Percentiles rank a stretch among this genome's conserved stretches.
These are phyloP conservation scores for Clonostachys solani DNA, from an alignment of 2,329 filamentous ascomycete genomes.

Conservation along the genomic window DNA sequence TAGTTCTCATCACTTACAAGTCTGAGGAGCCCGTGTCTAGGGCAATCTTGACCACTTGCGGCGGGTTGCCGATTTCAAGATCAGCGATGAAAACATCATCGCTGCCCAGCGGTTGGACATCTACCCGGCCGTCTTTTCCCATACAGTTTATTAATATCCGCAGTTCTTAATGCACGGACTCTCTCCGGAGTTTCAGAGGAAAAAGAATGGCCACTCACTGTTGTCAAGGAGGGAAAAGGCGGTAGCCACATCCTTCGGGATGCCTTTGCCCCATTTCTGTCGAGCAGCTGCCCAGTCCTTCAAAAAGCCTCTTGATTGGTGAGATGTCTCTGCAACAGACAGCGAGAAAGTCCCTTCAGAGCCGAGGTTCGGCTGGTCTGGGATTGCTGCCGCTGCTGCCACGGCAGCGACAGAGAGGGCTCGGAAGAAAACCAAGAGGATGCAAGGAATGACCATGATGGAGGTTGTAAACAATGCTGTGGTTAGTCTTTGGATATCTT, in stretches of 20 bases:
- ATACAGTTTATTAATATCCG: not conserved
- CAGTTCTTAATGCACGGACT: not conserved
- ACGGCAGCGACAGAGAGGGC: no score
- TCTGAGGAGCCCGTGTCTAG: slow-evolving; percentile 52
- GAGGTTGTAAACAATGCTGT: no score
- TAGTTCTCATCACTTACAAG: slow-evolving; percentile 47
- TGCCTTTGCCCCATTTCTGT: slow-evolving; percentile 24
- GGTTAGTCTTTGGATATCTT: no score
- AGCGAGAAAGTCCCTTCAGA: slow-evolving; percentile 16
- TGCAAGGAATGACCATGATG: no score
- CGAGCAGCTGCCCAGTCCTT: slow-evolving; percentile 24
- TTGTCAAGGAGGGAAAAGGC: slow-evolving; percentile 19
- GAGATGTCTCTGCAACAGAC: slow-evolving; percentile 11
- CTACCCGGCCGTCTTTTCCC: slow-evolving; percentile 21
- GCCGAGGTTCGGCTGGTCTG: no score
- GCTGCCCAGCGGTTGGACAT: slow-evolving; percentile 27
- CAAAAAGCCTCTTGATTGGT: slow-evolving; percentile 20
- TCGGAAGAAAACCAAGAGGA: no score
- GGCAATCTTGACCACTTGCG: slow-evolving; percentile 41
- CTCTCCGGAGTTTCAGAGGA: not conserved
- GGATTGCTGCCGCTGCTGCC: no score
- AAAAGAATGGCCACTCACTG: slow-evolving; percentile 11
- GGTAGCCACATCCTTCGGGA: slow-evolving; percentile 9
- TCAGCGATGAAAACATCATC: slow-evolving; percentile 39
- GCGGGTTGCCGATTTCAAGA: slow-evolving; percentile 39